These are phyloP conservation scores for Babesia divergens DNA, from an alignment of 169 alveolate genomes.

Conservation along the genomic window DNA sequence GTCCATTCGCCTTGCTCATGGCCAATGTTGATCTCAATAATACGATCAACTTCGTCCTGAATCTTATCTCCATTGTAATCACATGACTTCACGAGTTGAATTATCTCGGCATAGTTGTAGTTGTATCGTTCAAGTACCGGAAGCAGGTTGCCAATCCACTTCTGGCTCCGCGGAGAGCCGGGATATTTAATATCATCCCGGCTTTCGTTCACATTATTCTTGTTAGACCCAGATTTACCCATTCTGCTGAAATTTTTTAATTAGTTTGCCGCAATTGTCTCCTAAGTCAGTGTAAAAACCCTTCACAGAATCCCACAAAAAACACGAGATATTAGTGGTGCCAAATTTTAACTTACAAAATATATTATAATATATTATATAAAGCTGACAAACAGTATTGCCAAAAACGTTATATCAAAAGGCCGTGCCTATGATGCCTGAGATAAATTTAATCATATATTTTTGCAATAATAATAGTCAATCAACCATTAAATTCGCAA, in stretches of 20 bases:
- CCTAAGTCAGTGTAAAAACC: too few relatives aligned
- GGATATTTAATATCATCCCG: conserved; percentile 47
- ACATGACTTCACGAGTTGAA: conserved; percentile 49
- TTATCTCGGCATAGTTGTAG: conserved; percentile 50
- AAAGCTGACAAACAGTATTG: too few relatives aligned
- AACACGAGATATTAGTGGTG: too few relatives aligned
- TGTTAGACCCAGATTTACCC: conserved; percentile 24
- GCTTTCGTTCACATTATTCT: background rate
- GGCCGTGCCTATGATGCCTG: too few relatives aligned
- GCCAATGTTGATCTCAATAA: conserved; percentile 57
- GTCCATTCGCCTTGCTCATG: conserved; percentile 71
- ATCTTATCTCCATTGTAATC: conserved; percentile 66
- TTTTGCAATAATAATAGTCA: too few relatives aligned
- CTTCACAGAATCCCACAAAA: too few relatives aligned
- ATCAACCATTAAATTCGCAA: too few relatives aligned
- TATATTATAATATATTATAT: too few relatives aligned
- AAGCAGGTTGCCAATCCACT: conserved; percentile 56
- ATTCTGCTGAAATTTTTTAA: conserved; percentile 29
- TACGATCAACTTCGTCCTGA: conserved; percentile 58
- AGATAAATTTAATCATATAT: too few relatives aligned
- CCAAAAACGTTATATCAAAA: too few relatives aligned
- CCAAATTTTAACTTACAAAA: background rate
- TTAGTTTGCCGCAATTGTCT: too few relatives aligned
- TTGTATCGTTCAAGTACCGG: conserved; percentile 64
- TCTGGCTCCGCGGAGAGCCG: conserved; percentile 64